phyloP scores from a whole-genome alignment of 2,329 filamentous ascomycete species.

The Pezicula carpinea region DNA sequence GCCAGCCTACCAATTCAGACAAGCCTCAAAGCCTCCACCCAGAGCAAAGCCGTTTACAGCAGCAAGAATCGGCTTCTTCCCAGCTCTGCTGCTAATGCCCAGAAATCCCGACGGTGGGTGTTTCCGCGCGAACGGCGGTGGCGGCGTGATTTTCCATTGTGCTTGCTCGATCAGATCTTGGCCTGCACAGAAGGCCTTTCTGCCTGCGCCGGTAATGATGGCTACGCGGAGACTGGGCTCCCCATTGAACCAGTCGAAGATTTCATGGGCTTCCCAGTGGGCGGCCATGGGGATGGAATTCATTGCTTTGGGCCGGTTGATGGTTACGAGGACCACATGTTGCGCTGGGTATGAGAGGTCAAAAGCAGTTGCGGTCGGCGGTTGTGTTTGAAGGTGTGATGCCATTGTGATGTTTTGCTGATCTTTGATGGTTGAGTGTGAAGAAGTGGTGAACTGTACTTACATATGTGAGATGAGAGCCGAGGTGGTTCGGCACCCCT shows the following conservation, averaged over 20 bases:
- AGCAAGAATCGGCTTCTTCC: slow-evolving; percentile 71
- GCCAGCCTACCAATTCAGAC: slow-evolving; percentile 41
- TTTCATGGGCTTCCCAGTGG: slow-evolving; percentile 35
- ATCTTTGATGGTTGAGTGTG: neutral
- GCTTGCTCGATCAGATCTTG: slow-evolving; percentile 62
- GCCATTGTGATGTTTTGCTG: slow-evolving; percentile 7
- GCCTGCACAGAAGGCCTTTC: slow-evolving; percentile 62
- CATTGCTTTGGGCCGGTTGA: slow-evolving; percentile 45
- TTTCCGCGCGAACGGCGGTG: slow-evolving; percentile 22
- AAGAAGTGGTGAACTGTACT: no score
- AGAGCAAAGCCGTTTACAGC: slow-evolving; percentile 75
- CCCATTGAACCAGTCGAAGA: slow-evolving; percentile 57
- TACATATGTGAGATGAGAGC: no score
- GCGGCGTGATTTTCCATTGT: slow-evolving; percentile 33
- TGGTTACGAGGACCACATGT: slow-evolving; percentile 53
- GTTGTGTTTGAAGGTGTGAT: slow-evolving; percentile 10
- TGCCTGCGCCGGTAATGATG: slow-evolving; percentile 58
- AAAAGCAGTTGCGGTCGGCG: slow-evolving; percentile 15
- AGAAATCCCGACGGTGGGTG: slow-evolving; percentile 49
- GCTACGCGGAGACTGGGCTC: slow-evolving; percentile 57
- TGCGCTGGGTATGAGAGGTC: slow-evolving; percentile 40
- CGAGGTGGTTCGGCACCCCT: no score
- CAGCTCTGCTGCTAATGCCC: slow-evolving; percentile 60
- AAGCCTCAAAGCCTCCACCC: slow-evolving; percentile 73
- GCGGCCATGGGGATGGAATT: slow-evolving; percentile 40